These are phyloP conservation scores for Echium plantagineum DNA, from an alignment of 257 asterid species.

Conservation along the genomic window DNA sequence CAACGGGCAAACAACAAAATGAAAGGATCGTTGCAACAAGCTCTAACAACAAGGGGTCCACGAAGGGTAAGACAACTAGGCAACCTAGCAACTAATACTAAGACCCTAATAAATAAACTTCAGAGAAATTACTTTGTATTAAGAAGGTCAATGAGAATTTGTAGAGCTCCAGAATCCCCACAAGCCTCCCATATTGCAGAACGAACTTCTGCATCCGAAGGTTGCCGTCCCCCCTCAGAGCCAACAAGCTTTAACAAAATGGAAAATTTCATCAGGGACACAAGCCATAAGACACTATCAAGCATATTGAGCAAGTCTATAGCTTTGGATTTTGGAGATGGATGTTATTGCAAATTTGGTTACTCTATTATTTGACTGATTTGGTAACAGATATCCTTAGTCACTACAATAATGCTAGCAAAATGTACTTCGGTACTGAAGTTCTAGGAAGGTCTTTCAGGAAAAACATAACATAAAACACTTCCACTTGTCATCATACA, in stretches of 20 bases:
- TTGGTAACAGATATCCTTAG: no score
- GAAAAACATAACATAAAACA: no score
- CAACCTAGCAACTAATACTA: neutral
- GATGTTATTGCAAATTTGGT: neutral
- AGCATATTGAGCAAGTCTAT: neutral
- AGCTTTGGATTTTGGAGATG: neutral
- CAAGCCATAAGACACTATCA: neutral
- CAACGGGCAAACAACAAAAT: neutral
- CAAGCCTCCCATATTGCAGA: conserved; percentile 90
- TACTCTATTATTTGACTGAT: neutral
- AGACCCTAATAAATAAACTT: neutral
- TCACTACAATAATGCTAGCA: no score
- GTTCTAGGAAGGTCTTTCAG: no score
- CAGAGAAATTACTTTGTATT: conserved; percentile 49
- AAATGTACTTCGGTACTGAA: no score
- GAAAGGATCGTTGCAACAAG: neutral
- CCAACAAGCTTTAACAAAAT: conserved; percentile 50
- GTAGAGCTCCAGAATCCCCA: conserved; percentile 81
- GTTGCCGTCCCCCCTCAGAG: conserved; percentile 56
- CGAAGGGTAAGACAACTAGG: no score
- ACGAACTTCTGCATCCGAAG: conserved; percentile 68
- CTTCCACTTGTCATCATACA: no score
- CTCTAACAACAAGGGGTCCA: no score
- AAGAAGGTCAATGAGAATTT: conserved; percentile 83
- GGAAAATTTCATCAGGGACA: neutral